Evolutionary conservation across 352 stramenopile genomes (phyloP), one percentile per base, ranked within the genome.

Genomic region (Phytophthora fragariae): DNA sequence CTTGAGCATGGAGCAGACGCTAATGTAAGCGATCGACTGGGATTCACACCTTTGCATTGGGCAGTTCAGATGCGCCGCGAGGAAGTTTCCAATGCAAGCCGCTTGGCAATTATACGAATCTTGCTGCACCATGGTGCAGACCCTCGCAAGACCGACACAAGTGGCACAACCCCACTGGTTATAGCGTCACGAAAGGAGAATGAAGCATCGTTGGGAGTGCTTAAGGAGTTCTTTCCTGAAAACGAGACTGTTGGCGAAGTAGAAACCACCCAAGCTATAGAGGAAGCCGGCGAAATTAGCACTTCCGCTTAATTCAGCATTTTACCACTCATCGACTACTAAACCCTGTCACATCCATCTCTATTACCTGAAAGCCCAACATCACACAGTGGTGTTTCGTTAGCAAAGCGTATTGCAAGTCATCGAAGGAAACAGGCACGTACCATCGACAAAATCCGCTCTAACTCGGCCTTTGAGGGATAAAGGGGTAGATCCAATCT

Each of bases 371-470:
- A 1, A 44, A 59, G 50, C 4, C 57, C 4, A 10, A 70, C 7
- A 27, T 65, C 11, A 29, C 2, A 44, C 6, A 44, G 15, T 44
- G 11, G 33, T 17, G 37, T 44, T 44, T 11, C 11, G 37, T 44
- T 44, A 44, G 37, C 11, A 3, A 12, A 17, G 10, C 37, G 15
- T 5, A 17, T 7, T 6, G 37, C 37, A 57, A 44, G n/a, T 31
- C 1, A 31, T 35, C 11, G 37, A 14, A 44, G 24, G 47, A 58
- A 56, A 19, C 19, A 66, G 14, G 15, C 19, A 68, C 69, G 84
- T 62, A 98, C 96, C 80, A 99, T 90, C 39, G 84, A 89, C 54
- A 99, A 82, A 65, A 97, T 98, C 55, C 98, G 85, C 69, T 98
- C 80, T 12, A 99, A 75, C 46, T 99, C 93, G 50, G 88, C 84